A percentile compares a stretch with the other conserved stretches of the same genome.
phyloP scores from a whole-genome alignment of 2,329 filamentous ascomycete genomes.

The Phaeosphaeria sp. region DNA sequence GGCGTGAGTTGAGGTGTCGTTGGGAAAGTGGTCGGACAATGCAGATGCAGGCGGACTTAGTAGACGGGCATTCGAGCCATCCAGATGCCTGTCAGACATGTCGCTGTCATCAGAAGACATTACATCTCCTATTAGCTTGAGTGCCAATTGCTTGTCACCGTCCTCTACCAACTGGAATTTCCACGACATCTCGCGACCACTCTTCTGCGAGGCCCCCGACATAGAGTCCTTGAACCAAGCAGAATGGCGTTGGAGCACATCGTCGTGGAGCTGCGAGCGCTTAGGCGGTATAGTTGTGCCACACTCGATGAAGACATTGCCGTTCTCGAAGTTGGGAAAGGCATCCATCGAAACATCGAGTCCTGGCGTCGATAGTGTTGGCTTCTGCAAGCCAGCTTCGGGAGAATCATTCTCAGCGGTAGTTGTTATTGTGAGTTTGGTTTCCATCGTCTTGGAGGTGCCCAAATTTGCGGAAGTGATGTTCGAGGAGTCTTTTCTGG shows the following conservation, averaged over 20 bases:
- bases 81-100: not conserved
- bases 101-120: not conserved
- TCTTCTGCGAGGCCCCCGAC: not conserved
- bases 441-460: too few species aligned
- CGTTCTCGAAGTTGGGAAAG: slow-evolving; percentile 7
- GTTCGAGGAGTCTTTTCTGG: too few species aligned
- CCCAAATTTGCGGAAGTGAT: too few species aligned
- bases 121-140: not conserved
- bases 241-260: slow-evolving; percentile 15
- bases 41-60: not conserved
- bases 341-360: not conserved
- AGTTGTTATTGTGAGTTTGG: too few species aligned
- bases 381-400: not conserved
- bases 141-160: not conserved
- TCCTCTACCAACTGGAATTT: slow-evolving; percentile 9
- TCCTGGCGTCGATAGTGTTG: not conserved
- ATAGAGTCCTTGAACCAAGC: slow-evolving; percentile 17
- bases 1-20: not conserved
- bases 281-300: not conserved
- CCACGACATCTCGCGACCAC: not conserved
- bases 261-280: slow-evolving; percentile 22
- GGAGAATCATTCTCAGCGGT: not conserved
- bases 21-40: not conserved
- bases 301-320: slow-evolving; percentile 8
- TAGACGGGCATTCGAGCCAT: not conserved